Percentiles rank a stretch among this genome's conserved stretches.
phyloP scores from a whole-genome alignment of 768 basidiomycete species.

The Boletus edulis region DNA sequence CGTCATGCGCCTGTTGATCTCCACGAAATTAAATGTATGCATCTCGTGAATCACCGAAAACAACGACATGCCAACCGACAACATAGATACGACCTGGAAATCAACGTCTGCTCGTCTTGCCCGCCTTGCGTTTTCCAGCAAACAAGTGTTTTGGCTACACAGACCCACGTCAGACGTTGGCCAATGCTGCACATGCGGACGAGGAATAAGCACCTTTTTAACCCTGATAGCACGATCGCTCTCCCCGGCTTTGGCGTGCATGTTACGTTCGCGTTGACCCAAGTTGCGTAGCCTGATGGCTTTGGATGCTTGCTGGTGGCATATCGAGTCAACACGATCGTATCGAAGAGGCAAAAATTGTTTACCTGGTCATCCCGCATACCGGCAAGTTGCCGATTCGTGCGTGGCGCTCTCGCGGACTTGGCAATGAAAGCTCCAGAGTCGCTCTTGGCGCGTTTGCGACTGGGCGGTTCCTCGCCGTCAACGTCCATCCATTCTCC shows the following conservation, averaged over 20 bases:
- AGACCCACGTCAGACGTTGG: constrained; percentile 4
- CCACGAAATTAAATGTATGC: too few relatives aligned
- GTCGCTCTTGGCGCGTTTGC: constrained; percentile 62
- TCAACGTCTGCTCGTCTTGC: constrained; percentile 79
- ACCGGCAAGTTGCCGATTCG: constrained; percentile 76
- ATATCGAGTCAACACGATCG: neutral
- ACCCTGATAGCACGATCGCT: constrained; percentile 75
- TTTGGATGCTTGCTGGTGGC: constrained; percentile 69
- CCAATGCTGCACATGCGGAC: neutral
- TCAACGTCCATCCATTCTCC: constrained; percentile 56
- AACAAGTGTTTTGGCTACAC: constrained; percentile 82
- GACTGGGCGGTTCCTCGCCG: constrained; percentile 47
- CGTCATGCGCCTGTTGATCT: too few relatives aligned
- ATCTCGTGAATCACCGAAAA: constrained; percentile 1
- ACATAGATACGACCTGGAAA: neutral
- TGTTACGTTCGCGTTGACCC: constrained; percentile 83
- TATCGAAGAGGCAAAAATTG: neutral
- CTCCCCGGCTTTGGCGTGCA: constrained; percentile 89
- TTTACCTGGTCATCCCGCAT: constrained; percentile 69
- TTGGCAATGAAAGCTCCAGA: constrained; percentile 53
- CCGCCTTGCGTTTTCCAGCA: constrained; percentile 79
- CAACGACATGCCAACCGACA: constrained; percentile 3
- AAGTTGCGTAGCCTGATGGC: constrained; percentile 83
- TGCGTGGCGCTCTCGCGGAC: constrained; percentile 55
- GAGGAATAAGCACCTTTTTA: constrained; percentile 67